Percentiles rank a stretch among this genome's conserved stretches.
Conservation (phyloP, 2,329 filamentous ascomycete genomes). For the Diaporthe eres region DNA sequence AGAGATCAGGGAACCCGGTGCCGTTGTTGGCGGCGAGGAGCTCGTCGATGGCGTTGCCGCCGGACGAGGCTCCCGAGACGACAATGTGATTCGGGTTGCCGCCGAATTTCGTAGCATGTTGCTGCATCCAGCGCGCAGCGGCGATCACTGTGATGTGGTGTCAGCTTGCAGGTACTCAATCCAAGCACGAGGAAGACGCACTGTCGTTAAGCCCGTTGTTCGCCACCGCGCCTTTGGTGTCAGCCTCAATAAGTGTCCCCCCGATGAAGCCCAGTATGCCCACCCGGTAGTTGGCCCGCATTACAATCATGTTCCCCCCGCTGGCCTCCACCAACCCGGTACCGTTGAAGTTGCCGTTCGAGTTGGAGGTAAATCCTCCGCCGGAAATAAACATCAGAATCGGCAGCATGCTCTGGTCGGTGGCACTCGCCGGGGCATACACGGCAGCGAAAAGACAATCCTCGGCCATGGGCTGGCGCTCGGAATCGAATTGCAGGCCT, state of each 20-base stretch:
- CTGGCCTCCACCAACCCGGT: conserved; percentile 35
- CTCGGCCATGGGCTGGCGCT: conserved; percentile 38
- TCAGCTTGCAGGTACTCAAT: neutral
- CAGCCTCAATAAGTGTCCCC: conserved; percentile 32
- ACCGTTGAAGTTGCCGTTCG: conserved; percentile 37
- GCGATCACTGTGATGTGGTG: conserved; percentile 15
- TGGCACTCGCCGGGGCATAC: conserved; percentile 35
- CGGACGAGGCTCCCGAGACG: conserved; percentile 27
- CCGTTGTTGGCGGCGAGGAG: conserved; percentile 38
- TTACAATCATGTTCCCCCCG: conserved; percentile 35
- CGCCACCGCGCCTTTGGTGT: conserved; percentile 24
- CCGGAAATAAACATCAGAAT: conserved; percentile 36
- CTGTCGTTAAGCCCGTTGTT: conserved; percentile 38
- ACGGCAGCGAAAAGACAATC: conserved; percentile 38
- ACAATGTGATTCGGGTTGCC: conserved; percentile 39
- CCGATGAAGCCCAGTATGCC: conserved; percentile 38
- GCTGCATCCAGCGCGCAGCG: conserved; percentile 35
- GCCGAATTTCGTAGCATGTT: conserved; percentile 36
- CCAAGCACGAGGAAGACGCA: neutral
- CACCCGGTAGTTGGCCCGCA: conserved; percentile 35
- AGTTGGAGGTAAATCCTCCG: conserved; percentile 36
- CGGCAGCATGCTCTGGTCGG: conserved; percentile 30
- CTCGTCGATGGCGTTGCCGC: conserved; percentile 35
- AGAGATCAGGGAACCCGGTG: conserved; percentile 31
- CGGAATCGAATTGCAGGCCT: conserved; percentile 34